Percentiles rank a stretch among this genome's conserved stretches.
Evolutionary conservation across 2,329 filamentous ascomycete species (phyloP).

Genomic region (Neonectria neomacrospora): DNA sequence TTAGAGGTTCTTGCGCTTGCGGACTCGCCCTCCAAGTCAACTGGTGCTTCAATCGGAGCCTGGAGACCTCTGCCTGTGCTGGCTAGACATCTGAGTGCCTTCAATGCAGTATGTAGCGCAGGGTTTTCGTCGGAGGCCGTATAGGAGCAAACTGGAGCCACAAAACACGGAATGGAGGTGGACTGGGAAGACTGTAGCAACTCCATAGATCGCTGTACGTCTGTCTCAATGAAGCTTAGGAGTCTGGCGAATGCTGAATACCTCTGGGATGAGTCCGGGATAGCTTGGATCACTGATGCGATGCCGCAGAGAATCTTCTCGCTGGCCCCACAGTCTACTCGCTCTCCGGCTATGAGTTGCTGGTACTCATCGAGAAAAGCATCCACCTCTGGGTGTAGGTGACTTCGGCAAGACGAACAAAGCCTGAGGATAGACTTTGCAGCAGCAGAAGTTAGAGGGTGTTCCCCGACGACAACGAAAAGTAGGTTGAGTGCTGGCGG

Average conservation of each 20-base stretch:
- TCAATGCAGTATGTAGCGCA: conserved; percentile 59
- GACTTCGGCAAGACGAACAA: conserved; percentile 78
- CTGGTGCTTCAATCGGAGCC: conserved; percentile 70
- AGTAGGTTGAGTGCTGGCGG: conserved; percentile 78
- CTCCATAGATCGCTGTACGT: conserved; percentile 53
- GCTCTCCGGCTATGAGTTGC: conserved; percentile 64
- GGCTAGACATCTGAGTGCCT: conserved; percentile 73
- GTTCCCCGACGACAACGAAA: conserved; percentile 74
- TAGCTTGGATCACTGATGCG: conserved; percentile 78
- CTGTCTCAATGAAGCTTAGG: conserved; percentile 66
- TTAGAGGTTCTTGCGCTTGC: conserved; percentile 14
- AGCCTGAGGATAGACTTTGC: conserved; percentile 79
- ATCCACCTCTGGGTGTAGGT: conserved; percentile 73
- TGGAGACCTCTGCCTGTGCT: conserved; percentile 80
- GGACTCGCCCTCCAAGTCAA: conserved; percentile 71
- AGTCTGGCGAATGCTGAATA: conserved; percentile 57
- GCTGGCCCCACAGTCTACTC: conserved; percentile 74
- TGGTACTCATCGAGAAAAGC: conserved; percentile 79
- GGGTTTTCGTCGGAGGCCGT: conserved; percentile 55
- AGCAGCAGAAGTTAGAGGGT: conserved; percentile 71
- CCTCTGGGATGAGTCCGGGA: conserved; percentile 67
- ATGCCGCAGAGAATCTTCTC: conserved; percentile 80
- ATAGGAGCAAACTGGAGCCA: conserved; percentile 41
- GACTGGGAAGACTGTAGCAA: conserved; percentile 29
- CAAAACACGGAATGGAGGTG: conserved; percentile 38